A percentile compares a stretch with the other conserved stretches of the same genome.
Conservation (phyloP, 345 rosid species). For the Trapa incisa region DNA sequence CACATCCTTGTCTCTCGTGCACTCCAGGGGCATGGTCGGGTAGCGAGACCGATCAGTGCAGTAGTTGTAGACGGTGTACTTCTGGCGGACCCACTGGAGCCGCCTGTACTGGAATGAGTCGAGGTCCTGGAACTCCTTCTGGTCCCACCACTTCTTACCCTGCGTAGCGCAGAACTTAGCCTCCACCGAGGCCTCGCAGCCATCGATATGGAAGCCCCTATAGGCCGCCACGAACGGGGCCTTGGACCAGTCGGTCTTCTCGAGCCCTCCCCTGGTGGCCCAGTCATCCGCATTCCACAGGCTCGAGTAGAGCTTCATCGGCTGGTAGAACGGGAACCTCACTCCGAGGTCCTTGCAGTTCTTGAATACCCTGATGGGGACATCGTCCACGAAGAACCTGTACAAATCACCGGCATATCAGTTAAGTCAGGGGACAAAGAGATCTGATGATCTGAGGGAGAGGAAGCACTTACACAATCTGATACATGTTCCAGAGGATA, state of each 20-base stretch:
- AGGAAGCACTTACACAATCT: constrained; percentile 43
- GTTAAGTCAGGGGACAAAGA: neutral
- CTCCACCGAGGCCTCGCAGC: constrained; percentile 31
- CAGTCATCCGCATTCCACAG: constrained; percentile 86
- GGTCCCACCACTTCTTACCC: constrained; percentile 37
- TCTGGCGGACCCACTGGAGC: constrained; percentile 25
- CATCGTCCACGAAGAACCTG: constrained; percentile 65
- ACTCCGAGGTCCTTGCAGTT: constrained; percentile 67
- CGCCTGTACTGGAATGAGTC: constrained; percentile 24
- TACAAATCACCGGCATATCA: too few species aligned
- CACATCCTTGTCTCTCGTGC: constrained; percentile 43
- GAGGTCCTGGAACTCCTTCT: constrained; percentile 29
- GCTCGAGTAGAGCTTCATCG: constrained; percentile 80
- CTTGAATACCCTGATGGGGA: constrained; percentile 75
- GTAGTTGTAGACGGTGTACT: constrained; percentile 26
- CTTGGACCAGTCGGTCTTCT: constrained; percentile 74
- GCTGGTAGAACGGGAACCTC: constrained; percentile 65
- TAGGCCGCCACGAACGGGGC: constrained; percentile 50
- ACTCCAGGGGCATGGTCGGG: constrained; percentile 21
- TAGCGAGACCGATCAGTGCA: constrained; percentile 23
- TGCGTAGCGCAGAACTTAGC: constrained; percentile 63
- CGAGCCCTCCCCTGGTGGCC: constrained; percentile 87
- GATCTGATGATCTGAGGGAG: neutral
- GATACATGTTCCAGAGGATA: constrained; percentile 63
- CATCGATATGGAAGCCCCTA: constrained; percentile 30